These are phyloP conservation scores for Suillus alpinus DNA, from an alignment of 768 basidiomycete species.

Conservation along the genomic window DNA sequence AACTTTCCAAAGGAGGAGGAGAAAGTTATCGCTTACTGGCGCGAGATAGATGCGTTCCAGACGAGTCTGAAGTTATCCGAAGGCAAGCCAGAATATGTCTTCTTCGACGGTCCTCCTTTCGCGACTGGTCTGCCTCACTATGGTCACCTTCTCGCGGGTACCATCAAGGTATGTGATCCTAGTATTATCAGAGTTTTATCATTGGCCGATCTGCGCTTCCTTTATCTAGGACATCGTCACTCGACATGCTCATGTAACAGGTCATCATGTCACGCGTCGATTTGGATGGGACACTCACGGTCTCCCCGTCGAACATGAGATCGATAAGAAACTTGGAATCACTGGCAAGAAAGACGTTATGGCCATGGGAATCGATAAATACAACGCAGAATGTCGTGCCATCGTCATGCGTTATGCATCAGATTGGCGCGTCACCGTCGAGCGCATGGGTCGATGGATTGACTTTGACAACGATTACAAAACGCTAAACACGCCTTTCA, in stretches of 20 bases:
- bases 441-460: conserved; percentile 99
- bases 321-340: conserved; percentile 94
- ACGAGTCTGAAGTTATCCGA: conserved; percentile 91
- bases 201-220: conserved; percentile 2
- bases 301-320: conserved; percentile 97
- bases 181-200: conserved; percentile 5
- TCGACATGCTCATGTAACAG: conserved; percentile 90
- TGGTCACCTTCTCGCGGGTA: conserved; percentile 89
- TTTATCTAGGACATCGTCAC: conserved; percentile 90
- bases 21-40: conserved; percentile 89
- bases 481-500: conserved; percentile 88
- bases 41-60: conserved; percentile 95
- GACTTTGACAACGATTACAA: conserved; percentile 99
- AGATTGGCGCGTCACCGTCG: conserved; percentile 94
- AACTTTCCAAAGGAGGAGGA: conserved; percentile 87
- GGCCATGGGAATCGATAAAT: conserved; percentile 93
- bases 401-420: conserved; percentile 97
- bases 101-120: conserved; percentile 97
- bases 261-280: conserved; percentile 87
- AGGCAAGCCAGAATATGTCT: conserved; percentile 86
- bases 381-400: conserved; percentile 93
- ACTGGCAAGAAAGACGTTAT: conserved; percentile 92
- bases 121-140: conserved; percentile 97
- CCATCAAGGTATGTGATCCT: conserved; percentile 69
- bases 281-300: conserved; percentile 99